A percentile compares a stretch with the other conserved stretches of the same genome.
phyloP scores from a whole-genome alignment of 169 alveolate species.

The Cryptosporidium muris region DNA sequence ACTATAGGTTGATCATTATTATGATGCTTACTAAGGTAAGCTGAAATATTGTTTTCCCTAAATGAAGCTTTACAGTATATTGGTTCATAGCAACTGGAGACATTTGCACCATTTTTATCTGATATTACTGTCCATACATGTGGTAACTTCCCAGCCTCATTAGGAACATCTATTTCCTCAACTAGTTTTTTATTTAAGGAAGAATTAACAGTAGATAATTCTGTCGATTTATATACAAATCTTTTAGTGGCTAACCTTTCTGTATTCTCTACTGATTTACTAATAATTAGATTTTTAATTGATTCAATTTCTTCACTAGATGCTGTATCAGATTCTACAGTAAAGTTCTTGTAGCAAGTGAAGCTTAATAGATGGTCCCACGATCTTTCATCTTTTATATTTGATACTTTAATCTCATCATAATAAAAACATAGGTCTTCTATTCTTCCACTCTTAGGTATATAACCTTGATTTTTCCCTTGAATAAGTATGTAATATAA shows the following conservation, averaged over 20 bases:
- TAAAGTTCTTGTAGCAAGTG: conserved; percentile 27
- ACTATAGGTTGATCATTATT: not conserved
- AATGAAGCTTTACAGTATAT: conserved; percentile 17
- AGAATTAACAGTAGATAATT: not conserved
- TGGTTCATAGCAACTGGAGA: conserved; percentile 10
- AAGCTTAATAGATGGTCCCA: conserved; percentile 19
- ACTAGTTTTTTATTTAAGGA: not conserved
- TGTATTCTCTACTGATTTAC: no score
- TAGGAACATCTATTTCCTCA: conserved; percentile 14
- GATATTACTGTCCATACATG: conserved; percentile 7
- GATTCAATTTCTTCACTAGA: not conserved
- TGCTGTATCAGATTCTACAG: not conserved
- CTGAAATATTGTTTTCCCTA: not conserved
- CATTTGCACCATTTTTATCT: conserved; percentile 1
- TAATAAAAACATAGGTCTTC: conserved; percentile 35
- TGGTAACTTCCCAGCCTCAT: conserved; percentile 6
- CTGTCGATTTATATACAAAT: no score
- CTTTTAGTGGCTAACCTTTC: no score
- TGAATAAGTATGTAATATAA: conserved; percentile 9
- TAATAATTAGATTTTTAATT: not conserved
- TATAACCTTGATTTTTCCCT: conserved; percentile 1
- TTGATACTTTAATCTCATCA: conserved; percentile 19
- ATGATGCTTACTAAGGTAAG: no score
- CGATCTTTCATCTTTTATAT: conserved; percentile 1
- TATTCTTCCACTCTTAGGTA: conserved; percentile 34